Evolutionary conservation across 1,139 yeast genomes (phyloP), one percentile per base, ranked within the genome.

Genomic region (Lodderomyces orthopsilosis): DNA sequence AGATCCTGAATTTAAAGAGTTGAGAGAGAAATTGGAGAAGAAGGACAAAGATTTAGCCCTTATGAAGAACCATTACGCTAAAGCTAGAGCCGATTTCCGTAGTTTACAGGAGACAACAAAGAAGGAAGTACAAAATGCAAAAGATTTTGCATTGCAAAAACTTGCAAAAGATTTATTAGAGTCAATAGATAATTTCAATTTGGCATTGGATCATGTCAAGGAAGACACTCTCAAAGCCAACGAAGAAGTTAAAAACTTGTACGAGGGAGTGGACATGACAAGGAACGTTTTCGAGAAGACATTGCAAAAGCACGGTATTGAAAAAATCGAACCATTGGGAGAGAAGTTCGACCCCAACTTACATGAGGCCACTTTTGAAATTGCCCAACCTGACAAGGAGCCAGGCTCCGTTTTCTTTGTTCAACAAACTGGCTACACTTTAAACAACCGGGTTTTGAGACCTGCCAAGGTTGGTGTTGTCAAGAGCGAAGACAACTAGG

Each of bases 391-490:
- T 40, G 95, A 81, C 58, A 88, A 89, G 65, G 93, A 86, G 65
- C 88, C 97, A 32, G 96, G 96, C 47, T 85, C 96, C 30, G 88
- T 91, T 45, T 87, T 90, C 81, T 90, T 81, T 58, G 96, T 90
- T 44, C 96, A 91, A 69, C 96, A 87, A 67, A 78, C 85, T 21
- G 98, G 98, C 40, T 91, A 84, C 71, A 80, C 85, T 47, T 77
- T 89, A 59, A 90, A 90, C 66, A 81, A 85, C 54, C 79, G 97
- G 63, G 96, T 90, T 37, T 77, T 91, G 61, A 83, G 98, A 68
- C 96, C 98, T 35, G 96, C 98, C 49, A 91, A 91, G 75, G 98
- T 91, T 54, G 97, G 98, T 56, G 81, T 91, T 59, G 97, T 90
- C 53, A 87, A 85, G 70, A 81, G 59, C 35, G 61, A 54, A 22